Base-by-base conservation (phyloP, 2,329 filamentous ascomycete species). In the Aspergillus pseudoviridinutans region DNA sequence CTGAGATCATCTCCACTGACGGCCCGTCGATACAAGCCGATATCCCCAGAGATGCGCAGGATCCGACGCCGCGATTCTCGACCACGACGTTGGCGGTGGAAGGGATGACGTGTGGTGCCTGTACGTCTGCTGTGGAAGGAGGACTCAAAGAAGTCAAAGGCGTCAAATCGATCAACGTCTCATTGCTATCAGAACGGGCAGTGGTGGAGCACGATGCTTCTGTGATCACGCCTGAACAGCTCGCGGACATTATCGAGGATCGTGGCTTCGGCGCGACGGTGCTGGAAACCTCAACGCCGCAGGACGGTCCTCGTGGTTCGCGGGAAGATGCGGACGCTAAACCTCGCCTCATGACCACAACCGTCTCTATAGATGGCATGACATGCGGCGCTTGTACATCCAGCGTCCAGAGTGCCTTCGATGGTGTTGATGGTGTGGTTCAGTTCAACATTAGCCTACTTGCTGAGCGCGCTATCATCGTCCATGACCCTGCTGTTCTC, bases 311-410 rank as follows among this genome's bases (percentile, higher is more conserved):
- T 82, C 54, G 67, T 71, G 47, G 64, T 74, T 52, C 74, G 70
- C 59, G 71, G 61, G 65, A 70, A 17, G 54, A 68, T 50, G 59
- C 71, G 7, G 65, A 73, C 51, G 61, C 64, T 29, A 78, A 74
- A 54, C 58, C 71, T 7, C 74, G 72, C 27, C 62, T 68, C 3
- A 81, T 87, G 56, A 90, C 86, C 0, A 97, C 92, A 0, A 97
- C 92, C 0, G 82, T 99, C 20, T 87, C 90, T 4, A 90, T 99
- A 55, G 91, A 94, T 64, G 94, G 94, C 52, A 99, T 99, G 94
- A 99, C 94, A 1, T 97, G 94, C 71, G 93, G 93, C 24, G 91
- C 94, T 46, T 99, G 94, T 75, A 97, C 94, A 0, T 93, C 93
- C 1, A 92, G 93, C 5, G 87, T 97, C 1, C 90, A 97, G 68